These are phyloP conservation scores for Vanilla planifolia DNA, from an alignment of 106 monocot genomes.

Conservation along the genomic window DNA sequence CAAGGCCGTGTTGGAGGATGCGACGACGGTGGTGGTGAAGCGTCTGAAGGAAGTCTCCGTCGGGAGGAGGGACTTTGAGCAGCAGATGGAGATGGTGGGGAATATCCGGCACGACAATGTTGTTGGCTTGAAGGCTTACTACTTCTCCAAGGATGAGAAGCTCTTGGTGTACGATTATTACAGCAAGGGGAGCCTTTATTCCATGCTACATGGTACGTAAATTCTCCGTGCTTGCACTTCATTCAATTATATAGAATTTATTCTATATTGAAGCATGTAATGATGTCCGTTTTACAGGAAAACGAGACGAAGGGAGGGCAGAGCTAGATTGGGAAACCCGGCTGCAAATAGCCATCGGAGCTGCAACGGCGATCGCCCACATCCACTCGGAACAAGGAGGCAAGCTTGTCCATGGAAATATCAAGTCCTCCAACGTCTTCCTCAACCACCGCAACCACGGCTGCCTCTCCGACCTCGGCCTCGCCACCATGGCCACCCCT, in stretches of 20 bases:
- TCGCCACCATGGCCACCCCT: conserved; percentile 14
- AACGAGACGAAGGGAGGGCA: conserved; percentile 8
- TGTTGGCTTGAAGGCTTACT: conserved; percentile 45
- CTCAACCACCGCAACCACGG: conserved; percentile 27
- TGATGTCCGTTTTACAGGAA: conserved; percentile 13
- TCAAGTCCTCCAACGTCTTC: conserved; percentile 59
- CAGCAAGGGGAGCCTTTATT: conserved; percentile 36
- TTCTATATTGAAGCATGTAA: no score
- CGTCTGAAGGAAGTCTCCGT: conserved; percentile 51
- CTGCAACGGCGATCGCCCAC: conserved; percentile 39
- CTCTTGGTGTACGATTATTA: conserved; percentile 55
- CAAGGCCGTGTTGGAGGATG: conserved; percentile 53
- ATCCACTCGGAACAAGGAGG: conserved; percentile 25
- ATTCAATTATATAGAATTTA: no score
- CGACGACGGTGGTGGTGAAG: conserved; percentile 66
- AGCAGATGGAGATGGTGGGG: conserved; percentile 65
- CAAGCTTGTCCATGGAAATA: conserved; percentile 52
- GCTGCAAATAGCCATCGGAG: conserved; percentile 29
- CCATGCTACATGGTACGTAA: conserved; percentile 59
- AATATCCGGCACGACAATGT: conserved; percentile 47
- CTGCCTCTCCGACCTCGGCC: conserved; percentile 37
- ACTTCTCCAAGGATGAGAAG: conserved; percentile 77
- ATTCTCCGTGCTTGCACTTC: no score
- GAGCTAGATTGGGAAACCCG: conserved; percentile 44
- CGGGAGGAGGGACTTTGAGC: conserved; percentile 65